Evolutionary conservation across 75 land plant species (phyloP).

Genomic region (Selaginella tamariscina): DNA sequence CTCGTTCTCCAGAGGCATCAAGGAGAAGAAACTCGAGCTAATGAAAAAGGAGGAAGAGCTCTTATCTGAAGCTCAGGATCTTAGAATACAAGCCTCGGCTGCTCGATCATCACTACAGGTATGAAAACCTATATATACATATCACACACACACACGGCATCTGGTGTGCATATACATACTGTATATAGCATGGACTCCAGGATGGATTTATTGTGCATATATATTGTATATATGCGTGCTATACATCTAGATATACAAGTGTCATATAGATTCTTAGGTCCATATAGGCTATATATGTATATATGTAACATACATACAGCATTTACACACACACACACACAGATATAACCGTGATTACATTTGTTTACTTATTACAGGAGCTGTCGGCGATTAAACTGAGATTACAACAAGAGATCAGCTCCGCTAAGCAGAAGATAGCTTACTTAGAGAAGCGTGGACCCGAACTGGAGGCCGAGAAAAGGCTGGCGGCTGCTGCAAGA

Average conservation of each 20-base stretch:
- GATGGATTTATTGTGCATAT: too few relatives aligned
- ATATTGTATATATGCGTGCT: too few relatives aligned
- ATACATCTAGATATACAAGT: too few relatives aligned
- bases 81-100: conserved; percentile 34
- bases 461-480: conserved; percentile 78
- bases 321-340: too few relatives aligned
- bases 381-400: conserved; percentile 39
- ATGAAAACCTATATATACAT: background rate
- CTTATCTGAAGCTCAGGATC: conserved; percentile 30
- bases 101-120: conserved; percentile 63
- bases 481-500: conserved; percentile 67
- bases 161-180: too few relatives aligned
- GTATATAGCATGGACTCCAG: too few relatives aligned
- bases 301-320: too few relatives aligned
- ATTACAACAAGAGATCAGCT: conserved; percentile 45
- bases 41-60: conserved; percentile 42
- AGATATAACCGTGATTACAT: too few relatives aligned
- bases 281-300: too few relatives aligned
- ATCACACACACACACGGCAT: too few relatives aligned
- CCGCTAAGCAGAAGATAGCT: conserved; percentile 40
- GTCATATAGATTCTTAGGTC: too few relatives aligned
- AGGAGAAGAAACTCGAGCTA: conserved; percentile 39
- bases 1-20: conserved; percentile 26
- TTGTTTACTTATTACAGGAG: conserved; percentile 35
- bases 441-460: conserved; percentile 62